Percentiles rank a stretch among this genome's conserved stretches.
phyloP scores from a whole-genome alignment of 2,329 filamentous ascomycete genomes.

The Colletotrichum graminicola region DNA sequence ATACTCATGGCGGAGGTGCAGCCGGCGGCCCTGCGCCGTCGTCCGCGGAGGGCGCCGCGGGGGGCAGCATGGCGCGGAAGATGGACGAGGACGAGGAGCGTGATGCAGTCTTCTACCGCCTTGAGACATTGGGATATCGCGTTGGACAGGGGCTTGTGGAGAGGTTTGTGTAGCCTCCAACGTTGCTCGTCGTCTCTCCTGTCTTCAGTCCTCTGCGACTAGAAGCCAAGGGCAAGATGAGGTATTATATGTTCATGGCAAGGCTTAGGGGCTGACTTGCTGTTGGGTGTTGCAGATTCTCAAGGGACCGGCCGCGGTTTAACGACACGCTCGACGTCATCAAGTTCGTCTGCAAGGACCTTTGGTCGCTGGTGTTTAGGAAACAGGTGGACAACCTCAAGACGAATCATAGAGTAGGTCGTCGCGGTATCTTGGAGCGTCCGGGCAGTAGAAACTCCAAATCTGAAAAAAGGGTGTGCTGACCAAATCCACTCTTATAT shows the following conservation, averaged over 20 bases:
- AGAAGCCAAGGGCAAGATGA: background rate
- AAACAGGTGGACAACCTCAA: constrained; percentile 99
- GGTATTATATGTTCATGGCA: background rate
- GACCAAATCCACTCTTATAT: background rate
- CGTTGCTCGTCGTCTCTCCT: background rate
- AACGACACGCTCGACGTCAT: constrained; percentile 94
- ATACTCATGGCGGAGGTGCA: constrained; percentile 26
- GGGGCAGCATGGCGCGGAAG: constrained; percentile 46
- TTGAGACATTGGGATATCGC: constrained; percentile 89
- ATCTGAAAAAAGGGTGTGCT: background rate
- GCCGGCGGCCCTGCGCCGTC: constrained; percentile 41
- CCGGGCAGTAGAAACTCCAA: background rate
- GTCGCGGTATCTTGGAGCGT: background rate
- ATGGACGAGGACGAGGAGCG: constrained; percentile 84
- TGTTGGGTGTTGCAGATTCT: constrained; percentile 69
- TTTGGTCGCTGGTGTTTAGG: constrained; percentile 93
- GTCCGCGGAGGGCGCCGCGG: constrained; percentile 43
- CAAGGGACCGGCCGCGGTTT: constrained; percentile 85
- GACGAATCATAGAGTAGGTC: constrained; percentile 87
- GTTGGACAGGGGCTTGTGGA: constrained; percentile 94
- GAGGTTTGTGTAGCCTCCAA: constrained; percentile 67
- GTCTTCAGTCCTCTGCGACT: background rate
- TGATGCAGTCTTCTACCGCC: constrained; percentile 85
- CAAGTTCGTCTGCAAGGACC: constrained; percentile 98
- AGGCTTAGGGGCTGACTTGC: background rate